phyloP scores from a whole-genome alignment of 2,329 filamentous ascomycete genomes.

The Fusarium sororula region DNA sequence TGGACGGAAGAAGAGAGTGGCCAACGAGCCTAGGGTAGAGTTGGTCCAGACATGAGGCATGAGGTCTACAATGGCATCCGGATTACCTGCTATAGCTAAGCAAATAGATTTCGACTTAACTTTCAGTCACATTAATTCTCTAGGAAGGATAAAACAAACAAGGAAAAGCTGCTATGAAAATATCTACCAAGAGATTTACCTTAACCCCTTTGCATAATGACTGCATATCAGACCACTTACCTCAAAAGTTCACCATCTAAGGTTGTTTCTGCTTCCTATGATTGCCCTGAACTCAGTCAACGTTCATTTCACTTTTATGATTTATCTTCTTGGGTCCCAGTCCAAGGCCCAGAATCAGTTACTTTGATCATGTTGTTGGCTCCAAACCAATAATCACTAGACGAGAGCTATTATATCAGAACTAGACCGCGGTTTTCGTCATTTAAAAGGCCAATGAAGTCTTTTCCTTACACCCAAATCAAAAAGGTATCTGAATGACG shows the following conservation, averaged over 20 bases:
- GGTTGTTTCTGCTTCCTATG: not conserved
- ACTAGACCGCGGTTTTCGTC: not conserved
- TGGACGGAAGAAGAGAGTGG: constrained; percentile 24
- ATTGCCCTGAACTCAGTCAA: not conserved
- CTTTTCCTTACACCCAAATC: not conserved
- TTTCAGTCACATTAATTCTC: not conserved
- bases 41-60: not conserved
- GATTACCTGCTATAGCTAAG: constrained; percentile 8
- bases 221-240: not conserved
- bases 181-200: not conserved
- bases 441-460: not conserved
- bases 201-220: not conserved
- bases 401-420: not conserved
- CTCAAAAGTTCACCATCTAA: not conserved
- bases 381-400: not conserved
- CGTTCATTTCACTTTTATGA: not conserved
- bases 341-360: not conserved
- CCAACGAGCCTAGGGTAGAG: not conserved
- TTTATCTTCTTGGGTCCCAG: not conserved
- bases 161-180: not conserved
- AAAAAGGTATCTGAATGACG: not conserved
- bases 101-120: not conserved
- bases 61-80: not conserved
- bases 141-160: not conserved
- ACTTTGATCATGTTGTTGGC: not conserved